A percentile compares a stretch with the other conserved stretches of the same genome.
Conservation (phyloP, 164 flowering plant species). For the Sedum album region DNA sequence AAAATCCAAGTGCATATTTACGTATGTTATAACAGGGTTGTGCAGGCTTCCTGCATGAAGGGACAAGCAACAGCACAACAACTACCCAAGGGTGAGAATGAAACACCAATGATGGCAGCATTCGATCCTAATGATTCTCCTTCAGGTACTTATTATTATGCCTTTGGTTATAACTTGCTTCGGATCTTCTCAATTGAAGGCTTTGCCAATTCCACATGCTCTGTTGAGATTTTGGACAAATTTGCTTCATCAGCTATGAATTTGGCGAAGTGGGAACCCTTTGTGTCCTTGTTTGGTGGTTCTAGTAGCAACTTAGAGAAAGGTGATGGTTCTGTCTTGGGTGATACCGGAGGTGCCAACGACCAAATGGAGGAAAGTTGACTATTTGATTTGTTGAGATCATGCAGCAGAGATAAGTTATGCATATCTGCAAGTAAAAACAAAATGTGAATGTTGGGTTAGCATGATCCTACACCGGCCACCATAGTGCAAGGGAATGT, state of each 20-base stretch:
- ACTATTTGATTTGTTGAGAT: constrained; percentile 62
- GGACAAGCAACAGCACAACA: background rate
- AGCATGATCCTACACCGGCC: background rate
- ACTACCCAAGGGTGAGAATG: background rate
- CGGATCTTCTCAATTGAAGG: constrained; percentile 15
- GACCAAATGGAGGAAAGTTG: constrained; percentile 80
- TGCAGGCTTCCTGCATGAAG: background rate
- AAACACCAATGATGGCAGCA: background rate
- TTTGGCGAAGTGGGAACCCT: constrained; percentile 59
- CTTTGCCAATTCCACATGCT: constrained; percentile 18
- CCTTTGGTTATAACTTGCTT: constrained; percentile 48
- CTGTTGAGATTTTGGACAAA: constrained; percentile 14
- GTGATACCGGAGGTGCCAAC: constrained; percentile 58
- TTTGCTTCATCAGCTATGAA: constrained; percentile 49
- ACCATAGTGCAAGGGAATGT: background rate
- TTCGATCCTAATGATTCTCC: background rate
- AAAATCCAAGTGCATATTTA: background rate
- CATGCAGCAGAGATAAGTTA: constrained; percentile 37
- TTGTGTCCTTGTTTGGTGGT: constrained; percentile 22
- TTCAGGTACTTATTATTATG: background rate
- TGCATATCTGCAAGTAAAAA: constrained; percentile 42
- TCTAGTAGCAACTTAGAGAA: constrained; percentile 19
- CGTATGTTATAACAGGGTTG: background rate
- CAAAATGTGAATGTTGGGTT: background rate
- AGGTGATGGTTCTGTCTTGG: constrained; percentile 38